Evolutionary conservation across 192 early-diverging fungal species (phyloP).

Genomic region (Linnemannia hyalina): DNA sequence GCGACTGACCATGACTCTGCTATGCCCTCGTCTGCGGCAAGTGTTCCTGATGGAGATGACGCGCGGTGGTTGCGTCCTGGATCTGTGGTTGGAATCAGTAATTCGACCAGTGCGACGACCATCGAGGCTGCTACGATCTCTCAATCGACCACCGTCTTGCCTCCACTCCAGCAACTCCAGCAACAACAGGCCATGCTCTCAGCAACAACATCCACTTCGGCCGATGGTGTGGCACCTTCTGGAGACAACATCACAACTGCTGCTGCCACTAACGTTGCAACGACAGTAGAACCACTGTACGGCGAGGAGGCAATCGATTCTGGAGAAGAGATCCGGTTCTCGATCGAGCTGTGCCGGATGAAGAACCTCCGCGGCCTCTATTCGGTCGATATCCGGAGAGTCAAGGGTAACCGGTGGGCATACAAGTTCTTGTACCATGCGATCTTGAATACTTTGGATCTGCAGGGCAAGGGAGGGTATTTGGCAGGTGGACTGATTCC

Average conservation of each 20-base stretch:
- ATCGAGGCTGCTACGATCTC: slow-evolving; percentile 18
- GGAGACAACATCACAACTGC: not conserved
- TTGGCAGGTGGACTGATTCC: slow-evolving; percentile 14
- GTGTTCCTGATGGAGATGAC: not conserved
- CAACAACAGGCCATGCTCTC: slow-evolving; percentile 4
- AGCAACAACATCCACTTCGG: not conserved
- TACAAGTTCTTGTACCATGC: slow-evolving; percentile 85
- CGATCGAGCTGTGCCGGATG: slow-evolving; percentile 91
- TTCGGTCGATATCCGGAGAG: slow-evolving; percentile 79
- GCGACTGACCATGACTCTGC: not conserved
- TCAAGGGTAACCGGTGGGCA: slow-evolving; percentile 81
- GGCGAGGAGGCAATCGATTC: slow-evolving; percentile 68
- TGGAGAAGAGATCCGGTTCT: slow-evolving; percentile 89
- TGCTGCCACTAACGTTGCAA: not conserved
- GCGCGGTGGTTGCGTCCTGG: not conserved
- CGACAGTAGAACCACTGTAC: slow-evolving; percentile 55
- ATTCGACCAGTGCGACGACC: slow-evolving; percentile 17
- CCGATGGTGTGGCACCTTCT: not conserved
- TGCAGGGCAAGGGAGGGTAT: slow-evolving; percentile 64
- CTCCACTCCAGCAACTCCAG: not conserved
- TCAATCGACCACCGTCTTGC: not conserved
- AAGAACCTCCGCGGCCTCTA: slow-evolving; percentile 87
- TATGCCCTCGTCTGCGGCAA: not conserved
- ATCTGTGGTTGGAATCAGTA: slow-evolving; percentile 7
- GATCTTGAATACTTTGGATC: slow-evolving; percentile 61